These are phyloP conservation scores for Fusarium tuaranense DNA, from an alignment of 2,329 filamentous ascomycete genomes.

Conservation along the genomic window DNA sequence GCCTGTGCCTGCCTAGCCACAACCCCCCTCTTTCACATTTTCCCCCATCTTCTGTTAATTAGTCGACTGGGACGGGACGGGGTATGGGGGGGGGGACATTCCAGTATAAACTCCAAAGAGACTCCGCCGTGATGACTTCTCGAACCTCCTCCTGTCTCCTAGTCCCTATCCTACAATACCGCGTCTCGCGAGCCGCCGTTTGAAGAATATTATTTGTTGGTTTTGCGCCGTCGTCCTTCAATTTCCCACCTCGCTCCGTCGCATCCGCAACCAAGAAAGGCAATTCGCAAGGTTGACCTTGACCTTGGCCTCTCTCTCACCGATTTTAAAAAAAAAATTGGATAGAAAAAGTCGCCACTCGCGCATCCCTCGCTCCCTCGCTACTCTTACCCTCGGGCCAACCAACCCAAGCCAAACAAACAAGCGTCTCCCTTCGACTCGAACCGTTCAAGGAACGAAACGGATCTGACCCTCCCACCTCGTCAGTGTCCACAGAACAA, in stretches of 20 bases:
- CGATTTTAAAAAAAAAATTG: conserved; percentile 24
- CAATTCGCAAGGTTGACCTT: conserved; percentile 38
- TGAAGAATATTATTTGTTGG: conserved; percentile 14
- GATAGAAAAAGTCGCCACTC: conserved; percentile 39
- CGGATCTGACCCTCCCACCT: conserved; percentile 24
- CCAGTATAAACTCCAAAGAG: conserved; percentile 30
- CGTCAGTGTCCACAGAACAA: conserved; percentile 22
- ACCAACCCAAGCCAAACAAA: conserved; percentile 2
- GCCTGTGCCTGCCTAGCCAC: conserved; percentile 15
- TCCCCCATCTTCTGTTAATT: neutral
- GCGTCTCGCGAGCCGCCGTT: conserved; percentile 4
- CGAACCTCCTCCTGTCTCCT: neutral
- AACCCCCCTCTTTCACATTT: conserved; percentile 3
- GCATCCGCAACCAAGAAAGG: conserved; percentile 32
- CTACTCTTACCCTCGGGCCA: neutral
- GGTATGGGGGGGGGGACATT: neutral
- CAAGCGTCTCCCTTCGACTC: neutral
- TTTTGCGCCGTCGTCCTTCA: conserved; percentile 25
- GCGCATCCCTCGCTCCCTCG: neutral
- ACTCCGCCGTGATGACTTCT: neutral
- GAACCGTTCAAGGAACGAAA: conserved; percentile 18
- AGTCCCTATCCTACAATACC: neutral
- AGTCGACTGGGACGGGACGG: neutral
- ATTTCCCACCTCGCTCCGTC: conserved; percentile 18
- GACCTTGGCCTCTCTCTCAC: conserved; percentile 11